Evolutionary conservation across 441 rosid species (phyloP).

Genomic region (Aleurites moluccanus): DNA sequence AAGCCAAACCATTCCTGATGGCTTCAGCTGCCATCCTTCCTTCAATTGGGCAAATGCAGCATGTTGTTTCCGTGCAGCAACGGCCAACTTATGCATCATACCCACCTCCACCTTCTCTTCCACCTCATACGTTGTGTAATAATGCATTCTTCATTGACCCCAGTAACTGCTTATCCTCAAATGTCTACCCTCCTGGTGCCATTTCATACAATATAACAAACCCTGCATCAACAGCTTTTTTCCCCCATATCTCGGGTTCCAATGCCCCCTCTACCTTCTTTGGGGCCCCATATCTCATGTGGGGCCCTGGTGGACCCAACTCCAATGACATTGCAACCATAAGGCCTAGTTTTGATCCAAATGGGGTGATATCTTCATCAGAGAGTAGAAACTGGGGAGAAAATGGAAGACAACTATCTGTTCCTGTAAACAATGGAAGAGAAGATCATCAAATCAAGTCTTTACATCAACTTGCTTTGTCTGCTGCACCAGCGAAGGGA

Average conservation of each 20-base stretch:
- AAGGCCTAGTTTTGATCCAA: constrained; percentile 5
- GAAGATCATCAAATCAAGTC: not conserved
- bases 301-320: not conserved
- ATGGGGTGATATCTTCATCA: constrained; percentile 9
- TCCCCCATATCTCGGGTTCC: constrained; percentile 3
- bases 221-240: not conserved
- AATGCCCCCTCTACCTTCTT: not conserved
- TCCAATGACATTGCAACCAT: not conserved
- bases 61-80: not conserved
- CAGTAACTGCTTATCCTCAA: constrained; percentile 4
- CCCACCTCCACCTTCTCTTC: not conserved
- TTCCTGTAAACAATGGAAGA: constrained; percentile 4
- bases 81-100: constrained; percentile 6
- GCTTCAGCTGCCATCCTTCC: constrained; percentile 2
- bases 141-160: constrained; percentile 17
- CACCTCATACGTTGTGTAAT: constrained; percentile 5
- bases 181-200: not conserved
- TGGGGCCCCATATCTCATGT: constrained; percentile 7
- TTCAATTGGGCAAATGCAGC: not conserved
- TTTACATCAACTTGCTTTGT: constrained; percentile 11
- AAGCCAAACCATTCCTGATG: constrained; percentile 4
- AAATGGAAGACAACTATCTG: not conserved
- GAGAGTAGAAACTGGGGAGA: not conserved
- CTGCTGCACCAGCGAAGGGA: constrained; percentile 1
- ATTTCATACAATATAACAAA: constrained; percentile 9